Conservation (phyloP, 495 filamentous ascomycete genomes). For the Aspergillus asperescens region DNA sequence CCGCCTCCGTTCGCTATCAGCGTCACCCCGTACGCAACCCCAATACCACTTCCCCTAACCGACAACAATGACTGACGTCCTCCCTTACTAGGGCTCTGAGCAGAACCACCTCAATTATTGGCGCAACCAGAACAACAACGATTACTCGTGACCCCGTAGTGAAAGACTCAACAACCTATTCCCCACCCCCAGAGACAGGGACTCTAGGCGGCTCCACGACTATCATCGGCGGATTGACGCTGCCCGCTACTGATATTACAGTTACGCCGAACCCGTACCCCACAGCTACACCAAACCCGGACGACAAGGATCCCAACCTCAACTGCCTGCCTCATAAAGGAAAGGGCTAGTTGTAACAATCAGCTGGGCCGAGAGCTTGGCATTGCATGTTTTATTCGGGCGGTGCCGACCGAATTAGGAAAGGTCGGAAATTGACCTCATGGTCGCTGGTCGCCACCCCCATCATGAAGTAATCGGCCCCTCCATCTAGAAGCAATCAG, state of each 20-base stretch:
- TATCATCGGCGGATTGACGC: background rate
- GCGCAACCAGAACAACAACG: background rate
- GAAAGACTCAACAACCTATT: background rate
- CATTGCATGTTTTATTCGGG: too few relatives aligned
- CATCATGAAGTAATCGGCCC: slow-evolving; percentile 9
- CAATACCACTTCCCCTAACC: background rate
- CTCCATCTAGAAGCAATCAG: background rate
- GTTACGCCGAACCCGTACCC: slow-evolving; percentile 1
- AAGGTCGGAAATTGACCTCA: too few relatives aligned
- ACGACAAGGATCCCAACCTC: background rate
- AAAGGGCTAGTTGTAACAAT: too few relatives aligned
- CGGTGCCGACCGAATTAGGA: background rate
- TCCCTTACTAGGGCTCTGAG: background rate
- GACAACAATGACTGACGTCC: background rate
- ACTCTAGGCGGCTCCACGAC: background rate
- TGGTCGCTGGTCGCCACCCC: background rate
- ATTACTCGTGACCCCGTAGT: background rate
- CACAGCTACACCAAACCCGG: background rate
- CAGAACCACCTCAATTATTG: background rate
- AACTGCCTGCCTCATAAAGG: too few relatives aligned
- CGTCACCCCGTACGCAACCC: background rate
- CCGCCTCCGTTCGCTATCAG: background rate
- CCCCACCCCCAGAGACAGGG: background rate
- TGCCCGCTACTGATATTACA: background rate
- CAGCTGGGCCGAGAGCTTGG: too few relatives aligned